These are phyloP conservation scores for Paracoccidioides lutzii DNA, from an alignment of 2,329 filamentous ascomycete genomes.

Conservation along the genomic window DNA sequence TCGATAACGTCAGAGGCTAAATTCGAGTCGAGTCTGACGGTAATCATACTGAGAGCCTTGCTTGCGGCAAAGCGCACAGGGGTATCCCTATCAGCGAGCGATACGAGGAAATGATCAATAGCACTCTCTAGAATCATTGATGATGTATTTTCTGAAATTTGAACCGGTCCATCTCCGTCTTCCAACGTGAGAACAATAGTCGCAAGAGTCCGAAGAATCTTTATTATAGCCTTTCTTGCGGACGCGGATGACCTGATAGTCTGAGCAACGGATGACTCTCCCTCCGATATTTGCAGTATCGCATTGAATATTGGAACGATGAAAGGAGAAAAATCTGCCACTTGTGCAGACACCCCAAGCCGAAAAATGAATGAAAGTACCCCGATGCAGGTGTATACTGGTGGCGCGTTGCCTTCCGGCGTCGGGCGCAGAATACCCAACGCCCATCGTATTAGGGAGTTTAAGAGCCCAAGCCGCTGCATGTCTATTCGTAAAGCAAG, in stretches of 20 bases:
- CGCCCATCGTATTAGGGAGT: slow-evolving; percentile 58
- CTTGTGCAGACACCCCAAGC: slow-evolving; percentile 57
- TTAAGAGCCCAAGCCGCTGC: slow-evolving; percentile 60
- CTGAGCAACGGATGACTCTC: slow-evolving; percentile 37
- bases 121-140: slow-evolving; percentile 59
- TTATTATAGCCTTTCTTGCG: slow-evolving; percentile 70
- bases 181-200: slow-evolving; percentile 49
- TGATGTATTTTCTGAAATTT: slow-evolving; percentile 20
- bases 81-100: slow-evolving; percentile 74
- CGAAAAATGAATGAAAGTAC: slow-evolving; percentile 68
- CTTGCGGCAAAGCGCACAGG: slow-evolving; percentile 82
- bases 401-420: slow-evolving; percentile 26
- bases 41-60: slow-evolving; percentile 80
- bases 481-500: slow-evolving; percentile 78
- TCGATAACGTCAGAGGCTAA: slow-evolving; percentile 83
- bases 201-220: slow-evolving; percentile 64
- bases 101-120: slow-evolving; percentile 68
- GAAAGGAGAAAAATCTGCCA: slow-evolving; percentile 58
- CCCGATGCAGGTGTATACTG: slow-evolving; percentile 66
- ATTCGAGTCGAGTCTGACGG: slow-evolving; percentile 61
- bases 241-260: slow-evolving; percentile 59
- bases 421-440: slow-evolving; percentile 45
- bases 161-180: slow-evolving; percentile 16
- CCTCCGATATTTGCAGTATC: slow-evolving; percentile 47
- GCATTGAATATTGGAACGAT: slow-evolving; percentile 53